A percentile compares a stretch with the other conserved stretches of the same genome.
These are phyloP conservation scores for Bocquillonia castaneifolia DNA, from an alignment of 441 rosid genomes.

Conservation along the genomic window DNA sequence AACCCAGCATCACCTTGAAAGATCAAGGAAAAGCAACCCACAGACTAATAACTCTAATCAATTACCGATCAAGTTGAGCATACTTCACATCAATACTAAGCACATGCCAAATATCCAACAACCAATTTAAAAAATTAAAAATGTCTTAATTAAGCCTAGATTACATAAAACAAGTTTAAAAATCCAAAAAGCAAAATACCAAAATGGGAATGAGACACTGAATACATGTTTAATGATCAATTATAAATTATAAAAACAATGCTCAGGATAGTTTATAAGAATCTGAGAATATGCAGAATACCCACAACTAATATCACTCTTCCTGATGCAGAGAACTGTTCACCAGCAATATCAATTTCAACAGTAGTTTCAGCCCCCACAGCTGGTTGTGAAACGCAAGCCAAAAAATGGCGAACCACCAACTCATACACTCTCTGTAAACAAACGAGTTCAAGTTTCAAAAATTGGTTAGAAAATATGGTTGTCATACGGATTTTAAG, in stretches of 20 bases:
- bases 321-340: slow-evolving; percentile 77
- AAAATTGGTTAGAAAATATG: slow-evolving; percentile 14
- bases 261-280: not conserved
- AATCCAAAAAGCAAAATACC: not conserved
- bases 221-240: not conserved
- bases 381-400: slow-evolving; percentile 97
- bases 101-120: not conserved
- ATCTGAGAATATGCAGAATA: slow-evolving; percentile 23
- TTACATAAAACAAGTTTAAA: not conserved
- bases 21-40: not conserved
- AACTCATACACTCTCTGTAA: slow-evolving; percentile 79
- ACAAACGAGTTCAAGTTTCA: slow-evolving; percentile 18
- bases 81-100: not conserved
- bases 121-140: not conserved
- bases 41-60: not conserved
- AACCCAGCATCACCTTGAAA: not conserved
- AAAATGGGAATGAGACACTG: not conserved
- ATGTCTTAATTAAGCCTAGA: not conserved
- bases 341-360: slow-evolving; percentile 92
- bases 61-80: not conserved
- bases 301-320: slow-evolving; percentile 86
- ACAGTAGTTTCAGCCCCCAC: slow-evolving; percentile 92
- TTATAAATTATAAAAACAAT: not conserved
- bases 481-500: not conserved
- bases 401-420: slow-evolving; percentile 93